These are phyloP conservation scores for Talaromyces sp. DNA, from an alignment of 2,329 filamentous ascomycete species.

Conservation along the genomic window DNA sequence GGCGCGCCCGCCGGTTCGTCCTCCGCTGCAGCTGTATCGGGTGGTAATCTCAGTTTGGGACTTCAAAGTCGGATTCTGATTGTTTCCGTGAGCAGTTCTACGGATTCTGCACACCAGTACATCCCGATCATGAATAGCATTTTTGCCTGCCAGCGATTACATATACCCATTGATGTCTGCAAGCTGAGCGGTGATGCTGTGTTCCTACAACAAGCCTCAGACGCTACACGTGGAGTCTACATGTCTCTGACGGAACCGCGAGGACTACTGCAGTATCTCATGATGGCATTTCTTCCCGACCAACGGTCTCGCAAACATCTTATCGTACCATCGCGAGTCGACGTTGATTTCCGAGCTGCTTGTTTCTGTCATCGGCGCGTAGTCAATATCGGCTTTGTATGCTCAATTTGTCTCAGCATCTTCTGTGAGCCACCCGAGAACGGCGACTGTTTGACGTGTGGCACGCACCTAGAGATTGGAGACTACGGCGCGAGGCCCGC, in stretches of 20 bases:
- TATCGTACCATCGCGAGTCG: conserved; percentile 73
- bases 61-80: conserved; percentile 82
- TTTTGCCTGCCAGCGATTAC: conserved; percentile 84
- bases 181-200: conserved; percentile 81
- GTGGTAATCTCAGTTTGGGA: conserved; percentile 37
- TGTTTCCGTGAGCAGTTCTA: conserved; percentile 83
- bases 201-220: conserved; percentile 86
- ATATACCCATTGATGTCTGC: conserved; percentile 87
- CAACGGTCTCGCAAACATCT: conserved; percentile 61
- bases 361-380: conserved; percentile 95
- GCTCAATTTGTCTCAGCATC: conserved; percentile 92
- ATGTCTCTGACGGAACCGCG: conserved; percentile 60
- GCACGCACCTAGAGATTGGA: conserved; percentile 71
- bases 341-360: conserved; percentile 94
- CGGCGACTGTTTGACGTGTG: conserved; percentile 76
- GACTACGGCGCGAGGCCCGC: conserved; percentile 72
- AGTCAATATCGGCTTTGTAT: conserved; percentile 90
- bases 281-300: conserved; percentile 87
- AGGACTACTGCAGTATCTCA: conserved; percentile 84
- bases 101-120: conserved; percentile 82
- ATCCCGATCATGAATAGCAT: conserved; percentile 98
- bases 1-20: conserved; percentile 28
- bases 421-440: conserved; percentile 68
- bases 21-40: conserved; percentile 25
- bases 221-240: conserved; percentile 68